Percentiles rank a stretch among this genome's conserved stretches.
Conservation (phyloP, 108 stramenopile genomes). For the Fragilariopsis cylindrus region DNA sequence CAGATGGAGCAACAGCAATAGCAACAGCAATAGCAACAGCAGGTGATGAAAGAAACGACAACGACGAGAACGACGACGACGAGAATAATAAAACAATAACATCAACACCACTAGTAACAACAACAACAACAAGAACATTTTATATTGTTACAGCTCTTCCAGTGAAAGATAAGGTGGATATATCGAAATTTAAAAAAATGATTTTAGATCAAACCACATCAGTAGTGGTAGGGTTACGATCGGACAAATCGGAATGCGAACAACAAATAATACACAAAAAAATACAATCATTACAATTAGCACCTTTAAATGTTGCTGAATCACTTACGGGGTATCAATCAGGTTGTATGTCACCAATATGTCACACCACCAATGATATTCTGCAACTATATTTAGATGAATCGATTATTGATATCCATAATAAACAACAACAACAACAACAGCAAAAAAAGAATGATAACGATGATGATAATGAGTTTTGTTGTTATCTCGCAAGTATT, state of each 20-base stretch:
- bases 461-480: background rate
- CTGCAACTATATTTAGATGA: conserved; percentile 31
- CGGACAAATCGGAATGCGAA: background rate
- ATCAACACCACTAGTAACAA: background rate
- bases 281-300: conserved; percentile 19
- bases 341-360: conserved; percentile 44
- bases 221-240: background rate
- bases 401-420: background rate
- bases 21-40: too few species aligned
- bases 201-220: background rate
- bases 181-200: conserved; percentile 16
- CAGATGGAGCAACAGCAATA: too few species aligned
- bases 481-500: conserved; percentile 13
- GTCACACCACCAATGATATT: conserved; percentile 16
- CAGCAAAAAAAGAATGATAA: background rate
- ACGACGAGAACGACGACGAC: background rate
- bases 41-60: too few species aligned
- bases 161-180: conserved; percentile 37
- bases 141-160: conserved; percentile 34
- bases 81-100: background rate
- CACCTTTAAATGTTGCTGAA: conserved; percentile 31
- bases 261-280: background rate
- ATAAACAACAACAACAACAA: too few species aligned
- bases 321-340: conserved; percentile 35
- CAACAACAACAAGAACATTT: conserved; percentile 6